Conservation (phyloP, 2,329 filamentous ascomycete genomes). For the Aotearoamyces nothofagi region DNA sequence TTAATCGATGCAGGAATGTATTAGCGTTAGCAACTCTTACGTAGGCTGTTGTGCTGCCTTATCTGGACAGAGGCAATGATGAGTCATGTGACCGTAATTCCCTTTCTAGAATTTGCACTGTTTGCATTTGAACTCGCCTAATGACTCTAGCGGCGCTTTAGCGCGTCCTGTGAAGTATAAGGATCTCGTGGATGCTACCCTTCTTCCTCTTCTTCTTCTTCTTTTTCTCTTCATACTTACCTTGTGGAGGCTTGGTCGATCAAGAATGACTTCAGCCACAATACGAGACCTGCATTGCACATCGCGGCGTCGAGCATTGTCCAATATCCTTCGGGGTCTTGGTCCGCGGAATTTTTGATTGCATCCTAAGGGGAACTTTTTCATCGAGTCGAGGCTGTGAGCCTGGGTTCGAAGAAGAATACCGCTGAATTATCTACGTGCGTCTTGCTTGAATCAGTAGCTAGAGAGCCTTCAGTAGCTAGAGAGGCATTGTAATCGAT, state of each 20-base stretch:
- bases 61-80: no score
- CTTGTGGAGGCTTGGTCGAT: slow-evolving; percentile 31
- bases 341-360: slow-evolving; percentile 31
- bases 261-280: slow-evolving; percentile 28
- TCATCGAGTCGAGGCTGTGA: slow-evolving; percentile 24
- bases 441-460: no score
- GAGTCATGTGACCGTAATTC: no score
- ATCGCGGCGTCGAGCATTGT: slow-evolving; percentile 30
- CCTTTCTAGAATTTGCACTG: not conserved
- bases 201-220: slow-evolving; percentile 22
- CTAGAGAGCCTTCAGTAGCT: no score
- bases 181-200: slow-evolving; percentile 5
- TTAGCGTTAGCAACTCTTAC: no score
- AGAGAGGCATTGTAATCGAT: no score
- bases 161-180: not conserved
- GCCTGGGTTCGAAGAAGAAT: slow-evolving; percentile 14
- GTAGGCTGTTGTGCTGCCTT: no score
- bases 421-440: no score
- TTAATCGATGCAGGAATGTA: no score
- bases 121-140: not conserved
- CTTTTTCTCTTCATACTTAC: slow-evolving; percentile 34
- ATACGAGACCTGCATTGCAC: slow-evolving; percentile 35
- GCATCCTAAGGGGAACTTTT: slow-evolving; percentile 20
- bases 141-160: not conserved
- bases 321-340: slow-evolving; percentile 31